A percentile compares a stretch with the other conserved stretches of the same genome.
These are phyloP conservation scores for Amoebophrya sp. DNA, from an alignment of 169 alveolate genomes.

Conservation along the genomic window DNA sequence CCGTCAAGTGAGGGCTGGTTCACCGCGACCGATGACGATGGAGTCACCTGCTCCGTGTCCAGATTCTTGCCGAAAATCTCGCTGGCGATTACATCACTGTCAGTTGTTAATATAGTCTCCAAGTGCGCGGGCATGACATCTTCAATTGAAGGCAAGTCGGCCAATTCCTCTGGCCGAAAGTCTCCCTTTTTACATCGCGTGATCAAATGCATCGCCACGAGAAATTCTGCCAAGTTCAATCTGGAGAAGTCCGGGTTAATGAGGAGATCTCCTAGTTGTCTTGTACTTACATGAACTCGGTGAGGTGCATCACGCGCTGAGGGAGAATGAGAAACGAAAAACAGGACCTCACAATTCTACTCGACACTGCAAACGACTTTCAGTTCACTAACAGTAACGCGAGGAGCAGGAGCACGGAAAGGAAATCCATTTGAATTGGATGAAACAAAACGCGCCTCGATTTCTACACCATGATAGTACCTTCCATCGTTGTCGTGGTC, in stretches of 20 bases:
- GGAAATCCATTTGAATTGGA: neutral
- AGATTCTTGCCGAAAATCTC: neutral
- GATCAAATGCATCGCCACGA: neutral
- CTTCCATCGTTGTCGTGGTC: conserved; percentile 39
- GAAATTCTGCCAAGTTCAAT: neutral
- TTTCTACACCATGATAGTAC: no score
- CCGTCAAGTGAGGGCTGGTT: neutral
- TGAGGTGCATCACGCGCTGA: no score
- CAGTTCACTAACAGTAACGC: no score
- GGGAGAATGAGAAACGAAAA: no score
- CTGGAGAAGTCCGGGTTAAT: no score
- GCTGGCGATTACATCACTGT: neutral
- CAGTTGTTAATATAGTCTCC: neutral
- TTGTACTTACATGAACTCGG: no score
- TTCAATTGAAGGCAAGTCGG: neutral
- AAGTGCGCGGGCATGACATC: neutral
- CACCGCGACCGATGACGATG: neutral
- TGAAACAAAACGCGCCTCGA: no score
- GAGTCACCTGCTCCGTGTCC: neutral
- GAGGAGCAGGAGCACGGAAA: neutral
- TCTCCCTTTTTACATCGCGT: neutral
- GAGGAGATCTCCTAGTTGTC: no score
- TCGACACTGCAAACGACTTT: no score
- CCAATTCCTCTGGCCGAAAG: neutral
- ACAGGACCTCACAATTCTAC: no score